Percentiles rank a stretch among this genome's conserved stretches.
These are phyloP conservation scores for Eimeria maxima DNA, from an alignment of 169 alveolate genomes.

Conservation along the genomic window DNA sequence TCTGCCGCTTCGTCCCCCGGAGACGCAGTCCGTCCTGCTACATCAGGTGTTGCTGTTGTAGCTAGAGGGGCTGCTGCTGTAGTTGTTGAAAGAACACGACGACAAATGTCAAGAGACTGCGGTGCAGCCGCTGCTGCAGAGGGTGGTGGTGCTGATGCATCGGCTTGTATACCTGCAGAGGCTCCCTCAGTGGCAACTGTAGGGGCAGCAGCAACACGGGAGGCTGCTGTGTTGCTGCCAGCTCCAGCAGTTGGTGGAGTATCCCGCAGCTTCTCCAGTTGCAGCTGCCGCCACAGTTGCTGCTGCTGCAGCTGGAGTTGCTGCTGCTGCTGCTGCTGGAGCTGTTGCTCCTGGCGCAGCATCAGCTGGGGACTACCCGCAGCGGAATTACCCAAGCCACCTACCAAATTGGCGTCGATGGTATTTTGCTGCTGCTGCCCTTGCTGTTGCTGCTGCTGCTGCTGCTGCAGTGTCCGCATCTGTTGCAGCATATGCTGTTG, in stretches of 20 bases:
- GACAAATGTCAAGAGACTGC: not conserved
- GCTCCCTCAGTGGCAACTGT: not conserved
- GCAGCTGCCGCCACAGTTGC: constrained; percentile 39
- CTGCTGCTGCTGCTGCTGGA: constrained; percentile 49
- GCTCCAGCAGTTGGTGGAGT: not conserved
- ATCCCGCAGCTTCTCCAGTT: constrained; percentile 41
- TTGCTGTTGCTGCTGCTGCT: not conserved
- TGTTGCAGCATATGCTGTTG: not conserved
- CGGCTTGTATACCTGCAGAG: not conserved
- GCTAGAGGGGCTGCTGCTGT: not conserved
- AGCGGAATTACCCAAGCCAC: constrained; percentile 7
- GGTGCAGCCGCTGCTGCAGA: constrained; percentile 14
- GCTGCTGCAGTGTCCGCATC: constrained; percentile 31
- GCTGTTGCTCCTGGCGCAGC: constrained; percentile 32
- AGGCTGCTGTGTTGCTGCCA: not conserved
- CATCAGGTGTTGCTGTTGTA: constrained; percentile 30
- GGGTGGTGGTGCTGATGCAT: not conserved
- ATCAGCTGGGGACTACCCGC: not conserved
- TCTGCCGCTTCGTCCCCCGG: not conserved
- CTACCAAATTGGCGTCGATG: not conserved
- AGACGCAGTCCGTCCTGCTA: not conserved
- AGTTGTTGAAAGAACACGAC: not conserved
- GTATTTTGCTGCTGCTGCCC: not conserved
- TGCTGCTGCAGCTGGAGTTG: constrained; percentile 59
- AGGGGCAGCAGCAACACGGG: constrained; percentile 1